Evolutionary conservation across 495 filamentous ascomycete species (phyloP), one percentile per base, ranked within the genome.

Genomic region (Lepraria neglecta): DNA sequence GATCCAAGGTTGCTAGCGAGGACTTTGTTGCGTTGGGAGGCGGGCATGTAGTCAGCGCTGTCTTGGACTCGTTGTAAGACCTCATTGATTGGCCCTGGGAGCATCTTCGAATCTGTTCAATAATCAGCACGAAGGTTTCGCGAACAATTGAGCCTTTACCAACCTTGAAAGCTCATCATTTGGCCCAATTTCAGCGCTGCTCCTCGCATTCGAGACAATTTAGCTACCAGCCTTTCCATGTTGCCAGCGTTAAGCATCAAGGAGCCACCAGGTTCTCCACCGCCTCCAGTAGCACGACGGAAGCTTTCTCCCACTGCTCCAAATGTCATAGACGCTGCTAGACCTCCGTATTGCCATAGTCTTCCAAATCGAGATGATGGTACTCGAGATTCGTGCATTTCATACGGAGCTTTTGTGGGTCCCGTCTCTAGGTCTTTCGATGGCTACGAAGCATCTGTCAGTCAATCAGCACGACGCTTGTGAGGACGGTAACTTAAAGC

Each of bases 181-280:
- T 98, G 94, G 5, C 94, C 94, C 6, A 98, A 75, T 73, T 98
- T 98, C n/a, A 98, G 76, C 47, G 94, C 94, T n/a, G 94, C 95
- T 27, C 94, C 94, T 67, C 94, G 85, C 94, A 98, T 98, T 30
- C 88, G 86, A 12, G 91, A 96, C 9, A 98, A 82, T 73, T 92
- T 96, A 19, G 89, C 78, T 5, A 97, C 94, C 4, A 98, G 82
- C 38, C 94, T 80, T 68, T 97, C 90, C 81, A 96, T 89, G 67
- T 98, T 98, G 9, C 78, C 83, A 17, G 89, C 78, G 71, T 87
- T 96, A 64, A 98, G 84, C 81, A 98, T 88, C 48, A 95, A 75
- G 15, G 92, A 94, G 4, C 89, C 86, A 56, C 78, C 76, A 57
- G 76, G 75, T 21, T 62, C 61, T 21, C 80, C 82, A 59, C 85